Conservation (phyloP, 108 stramenopile species). For the Aurantiochytrium sp. region DNA sequence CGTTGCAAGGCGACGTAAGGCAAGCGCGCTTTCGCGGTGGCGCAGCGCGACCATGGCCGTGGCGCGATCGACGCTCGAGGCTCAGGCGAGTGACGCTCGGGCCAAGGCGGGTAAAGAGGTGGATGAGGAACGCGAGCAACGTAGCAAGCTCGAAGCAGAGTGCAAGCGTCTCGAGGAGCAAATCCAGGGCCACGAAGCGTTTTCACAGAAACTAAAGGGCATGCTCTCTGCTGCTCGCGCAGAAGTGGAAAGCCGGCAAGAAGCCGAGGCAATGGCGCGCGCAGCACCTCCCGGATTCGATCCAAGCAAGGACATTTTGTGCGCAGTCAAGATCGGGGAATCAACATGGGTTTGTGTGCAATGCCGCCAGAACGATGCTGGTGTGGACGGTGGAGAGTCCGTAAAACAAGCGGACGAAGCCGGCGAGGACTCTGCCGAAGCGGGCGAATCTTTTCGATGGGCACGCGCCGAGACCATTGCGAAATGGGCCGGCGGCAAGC, state of each 20-base stretch:
- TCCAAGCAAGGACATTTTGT: background rate
- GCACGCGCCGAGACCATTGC: background rate
- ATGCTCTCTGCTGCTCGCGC: background rate
- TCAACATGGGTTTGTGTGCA: background rate
- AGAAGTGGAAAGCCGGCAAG: background rate
- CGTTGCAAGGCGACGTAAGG: background rate
- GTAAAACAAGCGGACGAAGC: background rate
- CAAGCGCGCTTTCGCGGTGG: background rate
- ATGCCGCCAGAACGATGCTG: too few species aligned
- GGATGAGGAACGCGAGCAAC: background rate
- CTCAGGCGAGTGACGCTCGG: background rate
- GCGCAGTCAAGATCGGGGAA: background rate
- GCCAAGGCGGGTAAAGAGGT: background rate
- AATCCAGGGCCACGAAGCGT: background rate
- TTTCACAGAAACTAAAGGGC: background rate
- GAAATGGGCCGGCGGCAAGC: background rate
- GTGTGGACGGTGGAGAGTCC: too few species aligned
- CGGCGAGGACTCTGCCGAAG: background rate
- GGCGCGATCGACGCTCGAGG: background rate
- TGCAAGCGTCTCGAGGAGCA: background rate
- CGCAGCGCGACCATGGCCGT: background rate
- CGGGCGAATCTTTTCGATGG: background rate
- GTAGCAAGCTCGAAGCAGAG: background rate
- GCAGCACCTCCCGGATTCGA: background rate
- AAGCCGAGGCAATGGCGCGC: background rate